A percentile compares a stretch with the other conserved stretches of the same genome.
These are phyloP conservation scores for Dioscorea dumetorum DNA, from an alignment of 106 monocot species.

Conservation along the genomic window DNA sequence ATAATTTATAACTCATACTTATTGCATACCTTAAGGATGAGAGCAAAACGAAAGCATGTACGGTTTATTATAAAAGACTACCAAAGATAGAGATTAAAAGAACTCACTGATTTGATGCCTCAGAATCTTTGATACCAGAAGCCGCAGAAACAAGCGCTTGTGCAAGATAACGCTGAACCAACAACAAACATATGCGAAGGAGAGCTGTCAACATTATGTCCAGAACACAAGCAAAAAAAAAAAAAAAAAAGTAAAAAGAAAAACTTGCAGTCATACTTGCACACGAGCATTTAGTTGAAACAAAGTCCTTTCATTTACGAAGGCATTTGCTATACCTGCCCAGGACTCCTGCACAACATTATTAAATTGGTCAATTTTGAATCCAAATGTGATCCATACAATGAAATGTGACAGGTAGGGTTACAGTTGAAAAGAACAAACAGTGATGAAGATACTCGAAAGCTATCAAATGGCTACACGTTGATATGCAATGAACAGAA, in stretches of 20 bases:
- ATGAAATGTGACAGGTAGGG: too few species aligned
- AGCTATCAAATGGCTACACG: too few species aligned
- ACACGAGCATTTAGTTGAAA: constrained; percentile 57
- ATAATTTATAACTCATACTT: neutral
- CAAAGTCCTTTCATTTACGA: constrained; percentile 70
- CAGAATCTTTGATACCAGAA: constrained; percentile 58
- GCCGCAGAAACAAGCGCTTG: constrained; percentile 81
- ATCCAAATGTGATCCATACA: too few species aligned
- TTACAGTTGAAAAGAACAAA: too few species aligned
- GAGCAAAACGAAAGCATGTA: neutral
- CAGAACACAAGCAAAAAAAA: neutral
- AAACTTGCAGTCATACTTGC: constrained; percentile 44
- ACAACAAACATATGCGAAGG: neutral
- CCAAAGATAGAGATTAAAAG: neutral
- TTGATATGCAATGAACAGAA: too few species aligned
- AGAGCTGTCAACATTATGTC: constrained; percentile 3
- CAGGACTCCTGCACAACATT: constrained; percentile 54
- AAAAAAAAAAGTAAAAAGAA: neutral
- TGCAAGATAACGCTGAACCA: constrained; percentile 75
- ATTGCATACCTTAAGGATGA: neutral
- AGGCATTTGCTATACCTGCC: constrained; percentile 76
- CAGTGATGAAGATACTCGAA: too few species aligned
- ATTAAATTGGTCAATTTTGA: too few species aligned
- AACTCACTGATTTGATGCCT: constrained; percentile 67
- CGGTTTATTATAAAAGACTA: too few species aligned